Base-by-base conservation (phyloP, 176 grass and related monocot genomes). In the Cymbopogon citratus region DNA sequence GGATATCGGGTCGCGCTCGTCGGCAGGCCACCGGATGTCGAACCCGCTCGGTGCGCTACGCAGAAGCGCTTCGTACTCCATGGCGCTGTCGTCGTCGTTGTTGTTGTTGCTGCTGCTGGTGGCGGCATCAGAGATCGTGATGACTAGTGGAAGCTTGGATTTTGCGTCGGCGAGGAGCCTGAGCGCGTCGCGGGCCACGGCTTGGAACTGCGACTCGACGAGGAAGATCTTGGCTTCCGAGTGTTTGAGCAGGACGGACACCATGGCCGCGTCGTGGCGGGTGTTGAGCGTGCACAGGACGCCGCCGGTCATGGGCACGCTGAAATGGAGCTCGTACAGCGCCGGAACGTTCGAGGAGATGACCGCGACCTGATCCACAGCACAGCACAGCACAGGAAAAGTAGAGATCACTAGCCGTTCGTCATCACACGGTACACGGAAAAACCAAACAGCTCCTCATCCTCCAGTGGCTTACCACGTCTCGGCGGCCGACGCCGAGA, bases 291-390 rank as follows among this genome's bases (percentile, higher is more conserved):
- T 86, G 71, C 92, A 94, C 15, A 94, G 79, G 62, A 91, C 85
- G 0, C 83, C 92, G 51, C 86, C 83, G 3, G 88, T 46, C 89
- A 94, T 89, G 4, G 89, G 89, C 64, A 89, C 83, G 35, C 82
- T 85, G 59, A 86, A 94, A 57, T 94, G 92, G 23, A 94, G 64
- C 84, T 94, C 86, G 56, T 94, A 94, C 68, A 89, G 81, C 33
- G 56, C 80, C 52, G 89, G 86, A 3, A 79, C 73, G 86, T 94
- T 94, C 16, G 80, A 69, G 5, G 82, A 68, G 9, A 91, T 10
- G n/a, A 87, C 89, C 7, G 80, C 76, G 15, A 94, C 86, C 90
- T 92, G 52, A 12, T 4, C 36, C 18, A 28, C 28, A 7, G 63
- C 21, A 10, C 6, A 41, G 21, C 31, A 28, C 43, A 46, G 44